Evolutionary conservation across 352 stramenopile genomes (phyloP), one percentile per base, ranked within the genome.

Genomic region (Pythium aphanidermatum): DNA sequence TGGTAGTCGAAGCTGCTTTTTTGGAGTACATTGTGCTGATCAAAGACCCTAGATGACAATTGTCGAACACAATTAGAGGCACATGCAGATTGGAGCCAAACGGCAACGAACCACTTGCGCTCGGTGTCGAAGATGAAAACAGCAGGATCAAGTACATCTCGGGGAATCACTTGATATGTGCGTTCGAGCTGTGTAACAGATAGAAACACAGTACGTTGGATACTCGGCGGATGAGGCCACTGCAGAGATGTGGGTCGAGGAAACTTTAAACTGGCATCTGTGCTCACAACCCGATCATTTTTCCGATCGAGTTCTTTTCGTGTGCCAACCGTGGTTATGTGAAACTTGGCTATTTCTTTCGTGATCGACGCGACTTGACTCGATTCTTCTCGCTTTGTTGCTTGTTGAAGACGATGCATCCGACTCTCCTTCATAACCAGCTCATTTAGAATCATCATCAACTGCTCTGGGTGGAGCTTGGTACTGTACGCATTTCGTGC

Each of bases 41-140:
- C 63, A 47, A 86, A 89, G 33, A 89, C 67, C 74, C 73, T 85
- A 21, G 12, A 2, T 13, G 41, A 23, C 35, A 42, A 13, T 10
- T 21, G 4, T 7, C 24, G 42, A 34, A n/a, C n/a, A n/a, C n/a
- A n/a, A n/a, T n/a, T n/a, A 28, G 7, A 51, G 34, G 16, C 28
- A 33, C 28, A n/a, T n/a, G n/a, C n/a, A n/a, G n/a, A n/a, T n/a
- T n/a, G n/a, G n/a, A n/a, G n/a, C n/a, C 5, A 19, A 43, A 17
- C 11, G 11, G 6, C 9, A n/a, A 23, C 56, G 26, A 31, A 86
- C 73, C 77, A 89, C 40, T 80, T 80, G 16, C 77, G 62, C 42
- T 86, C 68, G 0, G 68, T 69, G 34, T 89, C 77, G 34, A 89
- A 85, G 26, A 89, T 51, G 38, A 83, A 65, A 3, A 89, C 42